Evolutionary conservation across 495 filamentous ascomycete genomes (phyloP), one percentile per base, ranked within the genome.

Genomic region (Beverwykella pulmonaria): DNA sequence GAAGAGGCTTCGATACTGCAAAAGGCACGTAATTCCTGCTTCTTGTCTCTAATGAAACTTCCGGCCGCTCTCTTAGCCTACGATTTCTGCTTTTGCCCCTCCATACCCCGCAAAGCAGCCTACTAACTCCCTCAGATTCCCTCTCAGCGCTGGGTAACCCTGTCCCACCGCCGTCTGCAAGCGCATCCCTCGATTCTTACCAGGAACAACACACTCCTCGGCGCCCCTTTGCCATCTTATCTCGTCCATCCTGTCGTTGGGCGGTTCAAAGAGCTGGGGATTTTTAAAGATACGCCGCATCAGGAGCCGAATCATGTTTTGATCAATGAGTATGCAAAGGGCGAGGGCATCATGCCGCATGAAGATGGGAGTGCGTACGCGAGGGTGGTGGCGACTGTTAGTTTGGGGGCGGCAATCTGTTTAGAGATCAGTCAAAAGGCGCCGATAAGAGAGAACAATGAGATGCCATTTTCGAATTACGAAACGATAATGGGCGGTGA

Each of bases 331-430:
- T 98, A 98, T 76, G 77, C 76, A 0, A 87, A 91, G 0, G 91
- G 91, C 0, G 89, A 96, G 68, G 94, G 94, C 7, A 98, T 98
- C 65, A 93, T 97, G 90, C 86, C 93, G 57, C 94, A 98, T 73
- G 93, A 98, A 77, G 94, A 98, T 72, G 94, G 94, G 0, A 75
- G 82, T 1, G 92, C 93, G 0, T 98, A 98, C 73, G 81, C 89
- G 68, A 89, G 90, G 1, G 83, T 95, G 27, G 93, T 97, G 3
- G 93, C 91, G 46, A 98, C 94, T 3, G 88, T 98, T 53, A 93
- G 90, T 75, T 79, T 98, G 20, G 91, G 92, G 0, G 86, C 86
- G 0, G 82, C 83, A 20, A 82, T 93, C 14, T 90, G 93, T 53
- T 79, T 97, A 52, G 89, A 96, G 73, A 75, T 98, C 20, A 89